phyloP scores from a whole-genome alignment of 2,329 filamentous ascomycete species.

The Drechslera avenae region DNA sequence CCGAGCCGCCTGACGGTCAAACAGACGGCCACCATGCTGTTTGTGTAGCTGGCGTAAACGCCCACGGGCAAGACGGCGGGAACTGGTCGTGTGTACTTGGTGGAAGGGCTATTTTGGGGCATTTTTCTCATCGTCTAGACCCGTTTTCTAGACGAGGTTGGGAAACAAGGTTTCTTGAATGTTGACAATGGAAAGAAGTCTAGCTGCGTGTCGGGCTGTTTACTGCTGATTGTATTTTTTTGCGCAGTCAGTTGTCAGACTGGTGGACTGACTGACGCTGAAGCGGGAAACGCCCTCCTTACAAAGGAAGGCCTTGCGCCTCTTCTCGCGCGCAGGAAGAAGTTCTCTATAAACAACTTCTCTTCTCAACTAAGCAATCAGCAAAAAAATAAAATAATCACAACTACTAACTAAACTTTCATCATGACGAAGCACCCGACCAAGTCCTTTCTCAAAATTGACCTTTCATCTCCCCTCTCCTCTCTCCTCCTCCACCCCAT shows the following conservation, averaged over 20 bases:
- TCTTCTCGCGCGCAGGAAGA: neutral
- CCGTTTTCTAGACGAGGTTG: neutral
- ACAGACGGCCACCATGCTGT: neutral
- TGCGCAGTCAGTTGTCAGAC: neutral
- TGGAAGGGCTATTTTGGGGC: constrained; percentile 6
- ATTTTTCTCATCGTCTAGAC: too few species aligned
- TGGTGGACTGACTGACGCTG: neutral
- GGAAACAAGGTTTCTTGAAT: neutral
- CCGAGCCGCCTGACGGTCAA: constrained; percentile 16
- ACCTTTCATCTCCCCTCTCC: neutral
- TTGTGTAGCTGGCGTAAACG: constrained; percentile 6
- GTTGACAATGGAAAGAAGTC: too few species aligned
- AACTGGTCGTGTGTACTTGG: too few species aligned
- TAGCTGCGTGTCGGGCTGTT: neutral
- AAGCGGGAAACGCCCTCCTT: neutral
- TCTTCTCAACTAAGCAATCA: neutral
- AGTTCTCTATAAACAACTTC: too few species aligned
- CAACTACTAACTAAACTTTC: neutral
- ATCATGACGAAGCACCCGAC: neutral
- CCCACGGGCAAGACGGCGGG: constrained; percentile 1
- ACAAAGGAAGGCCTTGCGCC: neutral
- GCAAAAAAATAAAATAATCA: neutral
- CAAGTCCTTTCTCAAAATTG: constrained; percentile 1
- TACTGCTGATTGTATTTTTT: neutral
- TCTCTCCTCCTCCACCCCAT: neutral